Evolutionary conservation across 2,329 filamentous ascomycete species (phyloP).

Genomic region (Monascus ruber): DNA sequence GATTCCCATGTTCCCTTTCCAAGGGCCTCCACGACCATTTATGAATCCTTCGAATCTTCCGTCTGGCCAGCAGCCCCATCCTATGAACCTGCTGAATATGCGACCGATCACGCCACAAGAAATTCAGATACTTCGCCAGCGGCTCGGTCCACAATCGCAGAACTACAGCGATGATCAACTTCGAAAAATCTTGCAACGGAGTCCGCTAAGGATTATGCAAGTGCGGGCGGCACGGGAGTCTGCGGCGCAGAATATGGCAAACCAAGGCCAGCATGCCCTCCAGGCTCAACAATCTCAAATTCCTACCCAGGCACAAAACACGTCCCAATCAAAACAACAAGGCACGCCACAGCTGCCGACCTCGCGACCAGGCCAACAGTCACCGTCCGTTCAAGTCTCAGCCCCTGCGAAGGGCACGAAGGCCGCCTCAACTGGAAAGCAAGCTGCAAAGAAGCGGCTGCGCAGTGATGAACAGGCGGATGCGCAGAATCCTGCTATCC

Average conservation of each 20-base stretch:
- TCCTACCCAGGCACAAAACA: no score
- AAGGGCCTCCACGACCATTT: conserved; percentile 17
- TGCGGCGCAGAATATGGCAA: conserved; percentile 11
- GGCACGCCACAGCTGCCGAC: conserved; percentile 10
- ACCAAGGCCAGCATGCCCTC: conserved; percentile 14
- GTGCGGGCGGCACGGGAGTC: conserved; percentile 8
- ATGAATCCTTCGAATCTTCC: conserved; percentile 17
- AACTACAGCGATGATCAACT: conserved; percentile 34
- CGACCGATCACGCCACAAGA: conserved; percentile 26
- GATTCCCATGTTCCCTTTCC: conserved; percentile 12
- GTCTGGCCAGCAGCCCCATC: conserved; percentile 16
- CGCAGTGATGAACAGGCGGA: conserved; percentile 37
- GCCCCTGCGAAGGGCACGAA: conserved; percentile 16
- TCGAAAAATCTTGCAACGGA: conserved; percentile 21
- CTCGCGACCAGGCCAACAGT: conserved; percentile 16
- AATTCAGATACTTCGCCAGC: conserved; percentile 25
- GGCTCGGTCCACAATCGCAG: conserved; percentile 20
- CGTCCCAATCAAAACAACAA: no score
- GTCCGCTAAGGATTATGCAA: conserved; percentile 19
- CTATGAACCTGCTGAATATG: conserved; percentile 18
- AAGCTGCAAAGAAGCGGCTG: conserved; percentile 32
- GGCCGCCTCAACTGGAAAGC: conserved; percentile 14
- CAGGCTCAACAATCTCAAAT: conserved; percentile 12
- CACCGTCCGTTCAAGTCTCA: conserved; percentile 18
- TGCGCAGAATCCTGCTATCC: conserved; percentile 25